A percentile compares a stretch with the other conserved stretches of the same genome.
Evolutionary conservation across 108 stramenopile genomes (phyloP).

Genomic region (Aurantiochytrium sp.): DNA sequence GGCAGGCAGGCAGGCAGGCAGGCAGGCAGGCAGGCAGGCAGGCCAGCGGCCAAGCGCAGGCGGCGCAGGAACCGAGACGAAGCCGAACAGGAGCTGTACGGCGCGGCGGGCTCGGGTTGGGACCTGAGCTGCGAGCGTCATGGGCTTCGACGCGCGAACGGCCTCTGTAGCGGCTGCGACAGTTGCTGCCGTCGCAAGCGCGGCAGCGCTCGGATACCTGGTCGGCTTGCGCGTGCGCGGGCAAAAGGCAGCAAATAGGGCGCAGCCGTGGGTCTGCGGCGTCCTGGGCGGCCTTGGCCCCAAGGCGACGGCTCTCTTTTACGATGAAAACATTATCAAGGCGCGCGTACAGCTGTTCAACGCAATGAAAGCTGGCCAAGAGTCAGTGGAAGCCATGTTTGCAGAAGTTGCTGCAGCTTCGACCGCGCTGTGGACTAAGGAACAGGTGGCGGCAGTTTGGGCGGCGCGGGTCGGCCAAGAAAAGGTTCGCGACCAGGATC

Average conservation of each 20-base stretch:
- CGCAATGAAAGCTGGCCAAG: not conserved
- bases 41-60: too few species aligned
- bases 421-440: not conserved
- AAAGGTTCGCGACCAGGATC: not conserved
- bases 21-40: too few species aligned
- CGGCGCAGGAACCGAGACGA: too few species aligned
- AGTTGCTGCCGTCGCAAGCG: too few species aligned
- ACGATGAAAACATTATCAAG: not conserved
- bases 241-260: not conserved
- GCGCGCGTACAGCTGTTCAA: not conserved
- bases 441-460: not conserved
- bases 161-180: too few species aligned
- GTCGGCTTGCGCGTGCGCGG: too few species aligned
- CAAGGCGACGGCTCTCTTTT: not conserved
- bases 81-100: too few species aligned
- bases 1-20: too few species aligned
- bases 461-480: not conserved
- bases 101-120: too few species aligned
- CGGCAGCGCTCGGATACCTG: too few species aligned
- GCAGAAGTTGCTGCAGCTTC: not conserved
- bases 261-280: not conserved
- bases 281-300: not conserved
- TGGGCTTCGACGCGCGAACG: too few species aligned
- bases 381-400: not conserved
- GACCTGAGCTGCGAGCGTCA: too few species aligned